Evolutionary conservation across 441 rosid species (phyloP).

Genomic region (Populus hybrid): DNA sequence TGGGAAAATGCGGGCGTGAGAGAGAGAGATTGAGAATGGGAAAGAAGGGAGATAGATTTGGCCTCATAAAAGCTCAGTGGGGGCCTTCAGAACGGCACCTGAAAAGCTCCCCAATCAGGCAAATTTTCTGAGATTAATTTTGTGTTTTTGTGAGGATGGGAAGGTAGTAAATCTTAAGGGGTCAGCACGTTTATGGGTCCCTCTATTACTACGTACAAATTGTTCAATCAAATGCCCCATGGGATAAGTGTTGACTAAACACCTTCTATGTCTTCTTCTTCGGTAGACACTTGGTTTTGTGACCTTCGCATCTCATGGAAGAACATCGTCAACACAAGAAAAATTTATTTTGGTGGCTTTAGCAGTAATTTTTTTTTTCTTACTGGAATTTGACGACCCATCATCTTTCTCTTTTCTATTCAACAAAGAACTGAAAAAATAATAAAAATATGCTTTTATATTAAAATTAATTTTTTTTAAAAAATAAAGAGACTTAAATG

Average conservation of each 20-base stretch:
- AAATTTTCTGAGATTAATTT: not conserved
- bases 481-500: rapidly evolving
- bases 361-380: no score
- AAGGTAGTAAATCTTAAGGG: not conserved
- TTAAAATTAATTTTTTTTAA: no score
- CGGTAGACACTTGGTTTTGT: no score
- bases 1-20: not conserved
- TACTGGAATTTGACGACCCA: no score
- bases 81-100: not conserved
- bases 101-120: not conserved
- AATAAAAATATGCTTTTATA: no score
- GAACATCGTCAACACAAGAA: no score
- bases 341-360: no score
- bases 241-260: not conserved
- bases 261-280: not conserved
- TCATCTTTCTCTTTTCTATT: no score
- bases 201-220: not conserved
- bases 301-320: no score
- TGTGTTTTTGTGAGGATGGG: not conserved
- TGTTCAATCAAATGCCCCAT: not conserved
- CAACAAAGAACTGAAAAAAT: no score
- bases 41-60: not conserved
- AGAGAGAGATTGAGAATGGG: not conserved
- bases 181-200: not conserved
- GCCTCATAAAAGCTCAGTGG: not conserved